Evolutionary conservation across 1,139 yeast genomes (phyloP), one percentile per base, ranked within the genome.

Genomic region (Magnusiomyces fungicola): DNA sequence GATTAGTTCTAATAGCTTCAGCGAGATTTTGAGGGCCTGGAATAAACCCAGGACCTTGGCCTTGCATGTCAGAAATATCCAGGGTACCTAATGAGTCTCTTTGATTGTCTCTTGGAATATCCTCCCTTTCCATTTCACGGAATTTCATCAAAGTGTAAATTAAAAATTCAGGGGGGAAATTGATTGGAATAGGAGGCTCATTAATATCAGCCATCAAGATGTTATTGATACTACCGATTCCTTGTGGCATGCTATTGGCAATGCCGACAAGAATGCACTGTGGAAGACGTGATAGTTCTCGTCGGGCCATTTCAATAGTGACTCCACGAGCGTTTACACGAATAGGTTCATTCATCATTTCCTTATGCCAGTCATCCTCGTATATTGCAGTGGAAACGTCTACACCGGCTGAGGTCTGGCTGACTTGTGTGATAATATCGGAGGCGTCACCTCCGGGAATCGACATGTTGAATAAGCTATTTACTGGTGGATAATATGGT

Each of bases 231-330:
- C 18, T 39, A 3, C 43, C 43, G 12, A 27, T 6, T 63, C 87
- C 94, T 52, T 86, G 74, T 62, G 86, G 83, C 5, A 89, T 90
- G 34, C 97, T 97, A 57, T 87, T 86, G 16, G 97, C 96, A 81
- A 94, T 49, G 58, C 97, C 88, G 50, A 90, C 75, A 54, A 94
- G 71, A 30, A 94, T 81, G 55, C 92, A 81, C 65, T 94, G 97
- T 1, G 98, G 97, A 48, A 92, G 71, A 50, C 90, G 80, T 84
- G 89, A 82, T 57, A 92, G 75, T 64, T 88, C 96, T 58, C 88
- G 96, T 55, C 96, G 74, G 1, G 95, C 81, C 46, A 92, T 81
- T 50, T 80, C 77, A 65, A 83, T 86, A 53, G 69, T 64, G 18
- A 65, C 68, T 14, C 87, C 94, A 47, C 94, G 72, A 50, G 83